These are phyloP conservation scores for Sphaerobolus stellatus DNA, from an alignment of 1,284 basidiomycete genomes.

Conservation along the genomic window DNA sequence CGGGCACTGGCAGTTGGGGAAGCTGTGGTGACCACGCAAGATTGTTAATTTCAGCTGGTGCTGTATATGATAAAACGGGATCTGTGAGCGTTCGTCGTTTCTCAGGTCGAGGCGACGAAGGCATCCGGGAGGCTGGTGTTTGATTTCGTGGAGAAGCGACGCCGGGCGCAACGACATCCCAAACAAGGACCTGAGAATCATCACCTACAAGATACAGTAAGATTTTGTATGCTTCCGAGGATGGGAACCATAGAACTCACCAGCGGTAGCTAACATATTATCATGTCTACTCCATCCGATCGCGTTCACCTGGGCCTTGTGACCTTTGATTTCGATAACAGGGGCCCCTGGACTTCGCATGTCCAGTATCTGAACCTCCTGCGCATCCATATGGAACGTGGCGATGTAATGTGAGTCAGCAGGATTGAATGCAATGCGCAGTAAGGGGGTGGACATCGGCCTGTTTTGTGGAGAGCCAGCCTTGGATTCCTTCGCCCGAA, in stretches of 20 bases:
- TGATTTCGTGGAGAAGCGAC: constrained; percentile 61
- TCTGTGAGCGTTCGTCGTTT: constrained; percentile 66
- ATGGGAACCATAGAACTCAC: no score
- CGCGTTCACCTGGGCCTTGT: constrained; percentile 75
- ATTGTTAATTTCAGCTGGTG: constrained; percentile 78
- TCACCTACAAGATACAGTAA: constrained; percentile 70
- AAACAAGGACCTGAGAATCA: constrained; percentile 87
- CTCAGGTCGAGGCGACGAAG: constrained; percentile 53
- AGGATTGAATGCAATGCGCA: constrained; percentile 85
- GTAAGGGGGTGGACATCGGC: constrained; percentile 75
- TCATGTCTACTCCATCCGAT: constrained; percentile 87
- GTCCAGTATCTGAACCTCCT: constrained; percentile 86
- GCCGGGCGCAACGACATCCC: constrained; percentile 71
- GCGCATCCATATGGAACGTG: constrained; percentile 89
- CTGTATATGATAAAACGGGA: constrained; percentile 81
- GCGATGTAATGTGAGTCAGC: constrained; percentile 88
- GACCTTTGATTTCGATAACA: constrained; percentile 85
- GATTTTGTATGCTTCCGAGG: no score
- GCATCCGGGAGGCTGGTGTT: constrained; percentile 62
- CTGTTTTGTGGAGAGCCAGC: constrained; percentile 56
- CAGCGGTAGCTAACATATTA: constrained; percentile 80
- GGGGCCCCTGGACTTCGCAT: constrained; percentile 93
- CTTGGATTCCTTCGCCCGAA: constrained; percentile 46
- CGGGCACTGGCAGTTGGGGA: constrained; percentile 48
- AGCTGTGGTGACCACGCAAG: constrained; percentile 85